phyloP scores from a whole-genome alignment of 306 rosid species.

The Gynostemma pentaphyllum region DNA sequence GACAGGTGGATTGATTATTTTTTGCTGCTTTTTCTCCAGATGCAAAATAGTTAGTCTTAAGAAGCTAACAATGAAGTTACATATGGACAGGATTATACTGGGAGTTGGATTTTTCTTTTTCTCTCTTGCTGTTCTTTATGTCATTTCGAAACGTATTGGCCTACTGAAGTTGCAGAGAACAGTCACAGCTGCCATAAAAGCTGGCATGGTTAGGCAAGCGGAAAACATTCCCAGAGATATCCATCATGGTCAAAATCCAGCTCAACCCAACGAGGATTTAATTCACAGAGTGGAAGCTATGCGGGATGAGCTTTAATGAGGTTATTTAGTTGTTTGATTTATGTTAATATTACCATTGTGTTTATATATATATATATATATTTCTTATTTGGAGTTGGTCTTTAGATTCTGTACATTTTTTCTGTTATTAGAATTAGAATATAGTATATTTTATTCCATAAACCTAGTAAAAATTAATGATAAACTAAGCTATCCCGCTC shows the following conservation, averaged over 20 bases:
- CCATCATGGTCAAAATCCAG: constrained; percentile 36
- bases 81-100: constrained; percentile 52
- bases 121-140: constrained; percentile 70
- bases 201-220: constrained; percentile 53
- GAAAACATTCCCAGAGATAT: constrained; percentile 35
- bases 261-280: constrained; percentile 25
- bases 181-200: constrained; percentile 71
- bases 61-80: constrained; percentile 7
- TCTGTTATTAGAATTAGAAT: too few species aligned
- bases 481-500: too few species aligned
- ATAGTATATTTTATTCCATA: too few species aligned
- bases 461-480: too few species aligned
- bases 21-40: background rate
- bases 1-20: constrained; percentile 45
- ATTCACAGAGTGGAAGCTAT: constrained; percentile 24
- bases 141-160: constrained; percentile 74
- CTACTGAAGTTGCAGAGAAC: constrained; percentile 52
- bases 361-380: too few species aligned
- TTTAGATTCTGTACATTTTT: too few species aligned
- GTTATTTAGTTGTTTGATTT: too few species aligned
- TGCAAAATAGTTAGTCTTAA: background rate
- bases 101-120: constrained; percentile 58
- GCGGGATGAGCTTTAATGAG: constrained; percentile 74
- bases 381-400: too few species aligned
- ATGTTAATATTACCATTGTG: too few species aligned